phyloP scores from a whole-genome alignment of 495 filamentous ascomycete species.

The Xylaria castorea region DNA sequence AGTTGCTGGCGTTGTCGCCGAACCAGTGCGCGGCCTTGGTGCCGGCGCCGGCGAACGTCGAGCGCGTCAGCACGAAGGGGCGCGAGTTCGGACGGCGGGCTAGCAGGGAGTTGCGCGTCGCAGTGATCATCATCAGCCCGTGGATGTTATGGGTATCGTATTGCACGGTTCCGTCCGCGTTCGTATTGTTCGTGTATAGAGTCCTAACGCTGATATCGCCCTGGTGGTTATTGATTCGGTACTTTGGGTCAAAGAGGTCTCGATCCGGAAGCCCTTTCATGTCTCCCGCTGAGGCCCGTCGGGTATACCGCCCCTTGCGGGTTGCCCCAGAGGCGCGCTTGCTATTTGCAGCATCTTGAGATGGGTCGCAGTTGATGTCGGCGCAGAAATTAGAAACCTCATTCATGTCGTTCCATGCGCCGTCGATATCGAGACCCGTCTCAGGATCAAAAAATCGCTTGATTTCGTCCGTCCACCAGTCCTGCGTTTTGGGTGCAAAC shows the following conservation, averaged over 20 bases:
- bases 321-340: slow-evolving; percentile 65
- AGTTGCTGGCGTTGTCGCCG: slow-evolving; percentile 79
- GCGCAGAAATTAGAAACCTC: slow-evolving; percentile 71
- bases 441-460: slow-evolving; percentile 66
- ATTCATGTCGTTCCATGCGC: slow-evolving; percentile 88
- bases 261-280: slow-evolving; percentile 66
- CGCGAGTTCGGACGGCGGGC: slow-evolving; percentile 68
- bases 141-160: slow-evolving; percentile 76
- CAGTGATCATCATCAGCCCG: slow-evolving; percentile 72
- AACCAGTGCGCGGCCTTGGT: slow-evolving; percentile 83
- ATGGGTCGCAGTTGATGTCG: slow-evolving; percentile 69
- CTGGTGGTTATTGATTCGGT: slow-evolving; percentile 69
- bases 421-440: slow-evolving; percentile 79
- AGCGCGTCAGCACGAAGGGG: slow-evolving; percentile 81
- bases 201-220: slow-evolving; percentile 67
- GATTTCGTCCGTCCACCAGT: slow-evolving; percentile 79
- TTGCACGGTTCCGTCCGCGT: slow-evolving; percentile 65
- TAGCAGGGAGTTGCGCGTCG: slow-evolving; percentile 69
- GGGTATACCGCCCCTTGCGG: background rate
- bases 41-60: slow-evolving; percentile 82
- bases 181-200: slow-evolving; percentile 68
- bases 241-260: slow-evolving; percentile 72
- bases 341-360: slow-evolving; percentile 56
- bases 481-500: slow-evolving; percentile 70
- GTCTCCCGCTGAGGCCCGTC: slow-evolving; percentile 41